A percentile compares a stretch with the other conserved stretches of the same genome.
Conservation (phyloP, 78 protist species). For the Acrasis kona region DNA sequence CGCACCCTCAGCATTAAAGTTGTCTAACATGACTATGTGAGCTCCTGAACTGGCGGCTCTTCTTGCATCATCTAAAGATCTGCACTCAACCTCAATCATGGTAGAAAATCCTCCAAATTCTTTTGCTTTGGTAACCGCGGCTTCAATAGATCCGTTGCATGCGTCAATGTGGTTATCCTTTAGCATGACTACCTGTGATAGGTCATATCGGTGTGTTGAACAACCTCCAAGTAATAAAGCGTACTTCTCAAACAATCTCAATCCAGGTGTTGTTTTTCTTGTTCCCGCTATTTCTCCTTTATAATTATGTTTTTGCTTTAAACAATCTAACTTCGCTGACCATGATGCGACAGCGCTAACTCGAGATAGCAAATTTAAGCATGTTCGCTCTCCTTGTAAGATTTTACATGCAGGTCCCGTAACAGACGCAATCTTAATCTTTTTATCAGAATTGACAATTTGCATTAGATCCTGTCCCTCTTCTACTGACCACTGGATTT, state of each 20-base stretch:
- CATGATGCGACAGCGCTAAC: slow-evolving; percentile 66
- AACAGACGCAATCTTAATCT: slow-evolving; percentile 42
- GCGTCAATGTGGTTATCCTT: slow-evolving; percentile 84
- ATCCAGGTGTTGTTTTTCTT: slow-evolving; percentile 90
- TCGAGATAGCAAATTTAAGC: slow-evolving; percentile 75
- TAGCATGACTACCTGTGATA: slow-evolving; percentile 76
- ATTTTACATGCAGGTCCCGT: slow-evolving; percentile 56
- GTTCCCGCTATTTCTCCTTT: slow-evolving; percentile 78
- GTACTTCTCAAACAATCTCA: slow-evolving; percentile 78
- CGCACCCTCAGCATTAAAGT: slow-evolving; percentile 37
- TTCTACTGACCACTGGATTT: slow-evolving; percentile 37
- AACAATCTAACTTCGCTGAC: neutral
- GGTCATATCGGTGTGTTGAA: slow-evolving; percentile 83
- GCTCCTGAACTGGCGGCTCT: slow-evolving; percentile 81
- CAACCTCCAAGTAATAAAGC: slow-evolving; percentile 81
- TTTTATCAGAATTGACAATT: neutral
- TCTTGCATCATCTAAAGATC: slow-evolving; percentile 44
- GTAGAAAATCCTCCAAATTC: slow-evolving; percentile 69
- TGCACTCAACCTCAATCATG: slow-evolving; percentile 84
- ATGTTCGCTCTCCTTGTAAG: slow-evolving; percentile 80
- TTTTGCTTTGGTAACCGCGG: slow-evolving; percentile 59
- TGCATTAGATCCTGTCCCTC: slow-evolving; percentile 45
- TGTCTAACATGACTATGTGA: slow-evolving; percentile 87
- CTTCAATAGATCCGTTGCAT: slow-evolving; percentile 54
- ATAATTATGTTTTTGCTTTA: neutral